Evolutionary conservation across 805 yeast species (phyloP), one percentile per base, ranked within the genome.

Genomic region (Teunomyces atbi): DNA sequence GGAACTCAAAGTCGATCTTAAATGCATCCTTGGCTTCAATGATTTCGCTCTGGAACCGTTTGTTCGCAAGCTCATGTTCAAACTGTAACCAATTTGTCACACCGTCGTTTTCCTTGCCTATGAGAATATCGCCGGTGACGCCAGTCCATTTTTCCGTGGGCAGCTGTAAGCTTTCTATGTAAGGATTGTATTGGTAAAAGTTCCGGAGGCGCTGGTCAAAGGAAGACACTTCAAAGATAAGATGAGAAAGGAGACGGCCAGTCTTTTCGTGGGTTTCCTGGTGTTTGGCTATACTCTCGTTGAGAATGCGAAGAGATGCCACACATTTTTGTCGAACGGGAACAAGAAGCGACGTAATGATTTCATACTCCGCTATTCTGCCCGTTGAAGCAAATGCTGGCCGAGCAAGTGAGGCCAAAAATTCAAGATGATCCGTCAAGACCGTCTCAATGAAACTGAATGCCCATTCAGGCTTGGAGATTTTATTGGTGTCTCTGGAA

Each of bases 401-500:
- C 7, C 68, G 67, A 44, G 78, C 66, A 2, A 75, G 60, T 27
- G 67, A 57, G 28, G 69, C 71, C 32, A 81, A 62, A 21, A 68
- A 61, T 30, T 64, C 57, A 15, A 78, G 44, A 44, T 79, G 72
- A 20, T 66, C 69, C 6, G 56, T 51, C 15, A 79, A 45, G 49
- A 74, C 77, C 11, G 69, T 67, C 47, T 72, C 76, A 5, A 78
- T 58, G 54, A 76, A 84, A 13, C 68, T 62, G 48, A 84, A 73
- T 3, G 82, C 77, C 84, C 89, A 85, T 58, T 86, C 91, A 1
- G 92, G 91, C 55, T 81, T 81, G 47, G 83, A 82, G 20, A 79
- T 56, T 38, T 80, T 75, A 55, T 83, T 84, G 0, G 91, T 85
- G 28, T 82, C 85, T 33, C 62, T 68, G 1, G 58, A 37, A 4